Base-by-base conservation (phyloP, 345 rosid genomes). In the Acer campestre region DNA sequence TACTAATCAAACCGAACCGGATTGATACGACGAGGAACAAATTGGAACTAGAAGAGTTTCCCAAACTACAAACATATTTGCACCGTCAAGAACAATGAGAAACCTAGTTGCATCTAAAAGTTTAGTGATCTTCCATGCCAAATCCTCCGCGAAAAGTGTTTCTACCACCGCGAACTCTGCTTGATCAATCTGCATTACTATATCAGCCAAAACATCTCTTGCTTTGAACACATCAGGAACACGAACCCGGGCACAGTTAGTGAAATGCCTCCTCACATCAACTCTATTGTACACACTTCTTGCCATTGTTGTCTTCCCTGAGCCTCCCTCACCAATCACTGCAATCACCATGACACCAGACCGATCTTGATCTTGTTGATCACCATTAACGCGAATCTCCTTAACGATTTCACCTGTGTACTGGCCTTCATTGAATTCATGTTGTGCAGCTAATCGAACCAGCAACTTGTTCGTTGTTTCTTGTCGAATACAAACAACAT, bases 231-330 rank as follows among this genome's bases (percentile, higher is more conserved):
- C 78, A 16, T 58, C 31, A 20, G 82, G 62, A 12, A 81, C 75
- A 58, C 31, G 56, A 10, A 86, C 63, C 86, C 85, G 81, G 29
- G 72, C 80, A 0, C 82, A 75, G 42, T 71, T 58, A 5, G 20
- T n/a, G 62, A 83, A 86, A 23, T 68, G 66, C 59, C 70, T 7
- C 74, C 35, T 75, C 16, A 78, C 1, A 17, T 76, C 71, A 1
- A 40, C 18, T 25, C 53, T 68, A 17, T 81, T 63, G 62, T 25
- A 86, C 1, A 83, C 7, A 7, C 6, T 61, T 55, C 80, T 77
- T 58, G 61, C 68, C 22, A 81, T 49, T 12, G 78, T 59, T 5
- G 83, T 83, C 78, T 83, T 83, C 44, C 89, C 86, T 6, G 79
- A 79, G 46, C 89, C 85, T 38, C 63, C 77, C 67, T 1, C 40